Evolutionary conservation across 768 basidiomycete genomes (phyloP).

Genomic region (Baorangia bicolor): DNA sequence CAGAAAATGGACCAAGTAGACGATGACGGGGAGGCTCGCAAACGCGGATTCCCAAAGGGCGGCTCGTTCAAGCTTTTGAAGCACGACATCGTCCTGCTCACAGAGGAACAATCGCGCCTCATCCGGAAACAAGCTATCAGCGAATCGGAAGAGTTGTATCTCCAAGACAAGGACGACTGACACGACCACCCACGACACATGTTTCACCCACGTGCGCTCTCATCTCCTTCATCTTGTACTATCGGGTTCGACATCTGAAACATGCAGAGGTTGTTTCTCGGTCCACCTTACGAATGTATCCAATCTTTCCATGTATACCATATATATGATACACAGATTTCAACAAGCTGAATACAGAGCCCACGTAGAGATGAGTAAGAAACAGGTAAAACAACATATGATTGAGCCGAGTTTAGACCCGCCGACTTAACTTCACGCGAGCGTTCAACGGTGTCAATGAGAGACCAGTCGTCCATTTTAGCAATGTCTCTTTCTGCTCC

Average conservation of each 20-base stretch:
- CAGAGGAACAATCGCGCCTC: slow-evolving; percentile 39
- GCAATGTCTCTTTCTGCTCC: slow-evolving; percentile 34
- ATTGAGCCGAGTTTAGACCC: neutral
- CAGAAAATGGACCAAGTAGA: slow-evolving; percentile 55
- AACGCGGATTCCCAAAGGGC: slow-evolving; percentile 47
- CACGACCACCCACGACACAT: neutral
- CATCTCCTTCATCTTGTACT: neutral
- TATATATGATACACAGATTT: neutral
- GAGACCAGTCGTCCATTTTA: slow-evolving; percentile 39
- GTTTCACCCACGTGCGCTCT: neutral
- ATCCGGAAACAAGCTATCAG: slow-evolving; percentile 22
- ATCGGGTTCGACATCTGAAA: neutral
- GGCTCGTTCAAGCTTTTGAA: slow-evolving; percentile 48
- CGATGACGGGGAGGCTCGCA: slow-evolving; percentile 52
- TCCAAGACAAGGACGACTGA: slow-evolving; percentile 2
- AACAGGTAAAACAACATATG: neutral
- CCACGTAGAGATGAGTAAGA: neutral
- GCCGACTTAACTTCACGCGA: slow-evolving; percentile 23
- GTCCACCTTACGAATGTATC: neutral
- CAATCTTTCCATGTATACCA: neutral
- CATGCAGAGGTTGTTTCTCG: neutral
- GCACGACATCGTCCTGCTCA: slow-evolving; percentile 45
- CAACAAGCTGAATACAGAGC: neutral
- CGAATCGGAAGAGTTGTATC: slow-evolving; percentile 7
- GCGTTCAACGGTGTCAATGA: slow-evolving; percentile 36